phyloP scores from a whole-genome alignment of 495 filamentous ascomycete species.

The Penicillium verhagenii region DNA sequence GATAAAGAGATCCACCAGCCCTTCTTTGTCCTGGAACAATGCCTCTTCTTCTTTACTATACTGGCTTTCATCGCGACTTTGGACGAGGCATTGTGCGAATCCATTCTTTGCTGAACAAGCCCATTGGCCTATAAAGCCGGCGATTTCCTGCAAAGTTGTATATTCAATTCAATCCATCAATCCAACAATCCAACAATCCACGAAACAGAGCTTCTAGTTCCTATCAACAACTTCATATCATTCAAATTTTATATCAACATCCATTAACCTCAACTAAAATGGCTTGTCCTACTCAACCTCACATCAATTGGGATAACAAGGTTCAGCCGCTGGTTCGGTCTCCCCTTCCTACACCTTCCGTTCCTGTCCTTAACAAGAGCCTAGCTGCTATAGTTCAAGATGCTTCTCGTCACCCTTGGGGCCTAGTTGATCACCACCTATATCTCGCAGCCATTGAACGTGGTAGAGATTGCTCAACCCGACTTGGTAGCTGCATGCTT shows the following conservation, averaged over 20 bases:
- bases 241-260: background rate
- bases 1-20: background rate
- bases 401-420: conserved; percentile 27
- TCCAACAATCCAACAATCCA: too few relatives aligned
- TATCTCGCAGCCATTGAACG: conserved; percentile 30
- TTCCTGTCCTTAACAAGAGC: background rate
- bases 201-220: background rate
- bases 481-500: conserved; percentile 23
- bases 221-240: background rate
- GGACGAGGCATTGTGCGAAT: background rate
- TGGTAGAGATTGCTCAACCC: conserved; percentile 7
- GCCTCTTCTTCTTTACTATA: background rate
- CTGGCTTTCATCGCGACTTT: background rate
- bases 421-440: conserved; percentile 36
- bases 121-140: background rate
- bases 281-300: background rate
- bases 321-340: background rate
- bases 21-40: background rate
- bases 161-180: too few relatives aligned
- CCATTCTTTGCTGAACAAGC: background rate
- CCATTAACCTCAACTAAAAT: background rate
- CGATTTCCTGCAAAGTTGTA: background rate
- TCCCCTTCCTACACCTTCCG: background rate
- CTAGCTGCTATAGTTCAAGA: background rate
- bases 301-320: conserved; percentile 8